A percentile compares a stretch with the other conserved stretches of the same genome.
phyloP scores from a whole-genome alignment of 2,329 filamentous ascomycete genomes.

The Clarireedia paspali region DNA sequence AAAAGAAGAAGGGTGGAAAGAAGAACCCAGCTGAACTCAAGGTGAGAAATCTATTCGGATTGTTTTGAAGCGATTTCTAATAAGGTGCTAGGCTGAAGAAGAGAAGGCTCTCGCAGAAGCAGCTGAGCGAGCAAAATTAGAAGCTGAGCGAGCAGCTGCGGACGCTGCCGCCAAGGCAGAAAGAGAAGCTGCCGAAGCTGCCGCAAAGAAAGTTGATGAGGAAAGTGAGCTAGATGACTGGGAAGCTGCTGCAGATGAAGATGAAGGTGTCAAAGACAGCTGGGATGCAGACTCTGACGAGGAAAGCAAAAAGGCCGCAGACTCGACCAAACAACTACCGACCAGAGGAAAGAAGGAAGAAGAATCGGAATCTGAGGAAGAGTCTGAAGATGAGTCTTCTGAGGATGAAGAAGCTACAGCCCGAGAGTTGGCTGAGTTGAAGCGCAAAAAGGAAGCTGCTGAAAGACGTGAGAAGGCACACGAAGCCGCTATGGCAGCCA shows the following conservation, averaged over 20 bases:
- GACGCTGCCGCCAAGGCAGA: slow-evolving; percentile 54
- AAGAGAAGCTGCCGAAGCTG: slow-evolving; percentile 47
- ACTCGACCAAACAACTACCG: slow-evolving; percentile 22
- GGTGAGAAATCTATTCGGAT: slow-evolving; percentile 31
- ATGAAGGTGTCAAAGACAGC: slow-evolving; percentile 78
- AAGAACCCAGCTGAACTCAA: slow-evolving; percentile 44
- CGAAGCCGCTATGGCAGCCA: slow-evolving; percentile 82
- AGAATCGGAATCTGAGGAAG: slow-evolving; percentile 53
- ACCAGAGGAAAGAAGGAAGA: slow-evolving; percentile 33
- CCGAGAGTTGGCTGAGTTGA: slow-evolving; percentile 61
- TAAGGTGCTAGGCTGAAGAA: slow-evolving; percentile 54
- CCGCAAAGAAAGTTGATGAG: slow-evolving; percentile 45
- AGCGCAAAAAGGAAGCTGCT: slow-evolving; percentile 80
- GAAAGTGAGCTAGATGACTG: slow-evolving; percentile 68
- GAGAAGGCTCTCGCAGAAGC: slow-evolving; percentile 73
- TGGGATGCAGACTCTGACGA: slow-evolving; percentile 84
- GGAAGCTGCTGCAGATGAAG: slow-evolving; percentile 75
- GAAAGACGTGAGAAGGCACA: slow-evolving; percentile 84
- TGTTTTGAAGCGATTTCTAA: slow-evolving; percentile 10
- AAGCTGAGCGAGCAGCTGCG: slow-evolving; percentile 60
- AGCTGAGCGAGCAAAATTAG: slow-evolving; percentile 59
- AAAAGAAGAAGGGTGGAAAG: slow-evolving; percentile 64
- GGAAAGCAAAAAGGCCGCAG: slow-evolving; percentile 41
- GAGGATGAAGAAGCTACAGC: slow-evolving; percentile 71
- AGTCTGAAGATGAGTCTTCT: slow-evolving; percentile 43